Conservation (phyloP, 805 yeast species). For the Spathaspora hagerdaliae region DNA sequence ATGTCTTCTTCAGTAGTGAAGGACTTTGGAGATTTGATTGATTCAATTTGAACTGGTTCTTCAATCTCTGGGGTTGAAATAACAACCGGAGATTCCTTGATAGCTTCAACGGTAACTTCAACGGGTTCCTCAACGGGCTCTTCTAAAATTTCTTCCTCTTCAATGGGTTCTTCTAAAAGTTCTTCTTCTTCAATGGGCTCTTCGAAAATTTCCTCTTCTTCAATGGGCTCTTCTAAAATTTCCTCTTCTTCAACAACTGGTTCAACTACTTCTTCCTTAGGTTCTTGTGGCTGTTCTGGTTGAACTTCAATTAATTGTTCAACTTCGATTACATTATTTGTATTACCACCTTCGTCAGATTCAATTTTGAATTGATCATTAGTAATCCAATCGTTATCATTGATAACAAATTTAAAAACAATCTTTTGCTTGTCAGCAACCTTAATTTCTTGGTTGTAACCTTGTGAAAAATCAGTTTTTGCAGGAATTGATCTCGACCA, state of each 20-base stretch:
- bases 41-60: background rate
- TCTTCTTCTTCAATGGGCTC: background rate
- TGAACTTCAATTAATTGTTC: conserved; percentile 23
- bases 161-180: background rate
- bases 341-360: conserved; percentile 31
- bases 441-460: conserved; percentile 15
- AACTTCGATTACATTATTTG: conserved; percentile 29
- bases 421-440: conserved; percentile 20
- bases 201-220: background rate
- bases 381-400: conserved; percentile 30
- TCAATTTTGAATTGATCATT: conserved; percentile 18
- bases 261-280: background rate
- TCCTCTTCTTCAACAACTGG: background rate
- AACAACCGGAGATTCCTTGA: background rate
- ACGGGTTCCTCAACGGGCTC: background rate
- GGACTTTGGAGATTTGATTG: conserved; percentile 2
- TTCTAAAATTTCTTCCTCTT: background rate
- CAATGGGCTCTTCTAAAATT: background rate
- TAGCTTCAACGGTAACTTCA: background rate
- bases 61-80: conserved; percentile 2
- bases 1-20: conserved; percentile 6
- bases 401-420: conserved; percentile 35
- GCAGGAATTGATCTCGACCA: conserved; percentile 28
- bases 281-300: background rate
- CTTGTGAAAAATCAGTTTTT: background rate